Conservation (phyloP, 179 eudicot genomes). For the Vitellaria paradoxa region DNA sequence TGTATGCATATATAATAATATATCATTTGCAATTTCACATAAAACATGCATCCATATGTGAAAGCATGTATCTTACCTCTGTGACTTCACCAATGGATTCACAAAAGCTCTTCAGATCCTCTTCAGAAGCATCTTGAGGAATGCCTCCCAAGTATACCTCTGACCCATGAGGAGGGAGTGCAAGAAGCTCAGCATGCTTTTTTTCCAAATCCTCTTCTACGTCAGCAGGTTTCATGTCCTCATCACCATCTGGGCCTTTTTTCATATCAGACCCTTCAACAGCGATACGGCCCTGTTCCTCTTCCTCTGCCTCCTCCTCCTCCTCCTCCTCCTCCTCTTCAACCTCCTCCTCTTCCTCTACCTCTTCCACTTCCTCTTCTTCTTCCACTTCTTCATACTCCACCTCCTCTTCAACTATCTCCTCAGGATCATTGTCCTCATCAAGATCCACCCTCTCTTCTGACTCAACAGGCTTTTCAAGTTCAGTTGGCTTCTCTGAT, state of each 20-base stretch:
- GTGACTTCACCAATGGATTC: conserved; percentile 79
- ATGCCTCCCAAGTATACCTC: conserved; percentile 92
- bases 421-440: conserved; percentile 72
- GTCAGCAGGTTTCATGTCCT: conserved; percentile 40
- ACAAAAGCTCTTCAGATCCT: conserved; percentile 68
- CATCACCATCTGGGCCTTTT: conserved; percentile 33
- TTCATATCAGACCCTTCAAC: conserved; percentile 19
- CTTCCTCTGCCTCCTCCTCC: conserved; percentile 41
- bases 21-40: not conserved
- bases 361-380: conserved; percentile 69
- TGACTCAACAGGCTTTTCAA: conserved; percentile 41
- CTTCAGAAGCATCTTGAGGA: conserved; percentile 76
- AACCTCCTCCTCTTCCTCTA: conserved; percentile 46
- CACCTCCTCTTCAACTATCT: conserved; percentile 65
- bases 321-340: conserved; percentile 72
- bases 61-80: conserved; percentile 46
- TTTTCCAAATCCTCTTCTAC: conserved; percentile 40
- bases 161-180: conserved; percentile 96
- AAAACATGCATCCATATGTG: not conserved
- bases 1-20: conserved; percentile 9
- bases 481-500: conserved; percentile 42
- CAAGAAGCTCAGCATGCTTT: conserved; percentile 78
- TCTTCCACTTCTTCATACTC: conserved; percentile 66
- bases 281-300: conserved; percentile 10
- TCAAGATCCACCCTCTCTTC: conserved; percentile 68